These are phyloP conservation scores for Calonectria multiphialidica DNA, from an alignment of 2,329 filamentous ascomycete genomes.

Conservation along the genomic window DNA sequence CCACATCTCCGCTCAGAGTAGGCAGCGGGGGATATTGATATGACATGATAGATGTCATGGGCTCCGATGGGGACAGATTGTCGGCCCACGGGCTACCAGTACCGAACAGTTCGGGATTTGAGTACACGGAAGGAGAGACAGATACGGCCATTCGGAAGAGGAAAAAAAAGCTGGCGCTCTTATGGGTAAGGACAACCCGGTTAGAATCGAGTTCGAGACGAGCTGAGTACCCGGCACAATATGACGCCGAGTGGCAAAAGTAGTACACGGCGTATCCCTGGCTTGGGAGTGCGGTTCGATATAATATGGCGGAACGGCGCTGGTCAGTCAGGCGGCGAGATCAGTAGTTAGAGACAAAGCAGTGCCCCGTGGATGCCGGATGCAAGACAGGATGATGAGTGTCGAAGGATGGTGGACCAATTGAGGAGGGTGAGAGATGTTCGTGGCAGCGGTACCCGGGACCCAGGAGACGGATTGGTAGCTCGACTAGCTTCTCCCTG, in stretches of 20 bases:
- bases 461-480: slow-evolving; percentile 5
- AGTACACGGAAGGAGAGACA: slow-evolving; percentile 25
- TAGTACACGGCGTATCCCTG: slow-evolving; percentile 12
- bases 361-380: slow-evolving; percentile 26
- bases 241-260: slow-evolving; percentile 17
- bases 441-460: slow-evolving; percentile 19
- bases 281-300: slow-evolving; percentile 10
- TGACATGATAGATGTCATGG: slow-evolving; percentile 53
- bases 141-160: slow-evolving; percentile 35
- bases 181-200: neutral
- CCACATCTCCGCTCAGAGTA: slow-evolving; percentile 55
- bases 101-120: slow-evolving; percentile 27
- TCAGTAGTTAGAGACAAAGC: slow-evolving; percentile 25
- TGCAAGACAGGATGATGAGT: slow-evolving; percentile 30
- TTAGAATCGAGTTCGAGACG: slow-evolving; percentile 9
- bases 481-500: slow-evolving; percentile 11
- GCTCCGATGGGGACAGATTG: slow-evolving; percentile 17
- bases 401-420: slow-evolving; percentile 19
- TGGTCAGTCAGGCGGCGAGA: slow-evolving; percentile 24
- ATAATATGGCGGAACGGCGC: slow-evolving; percentile 9
- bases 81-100: slow-evolving; percentile 24
- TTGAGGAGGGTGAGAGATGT: slow-evolving; percentile 20
- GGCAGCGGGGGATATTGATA: slow-evolving; percentile 62
- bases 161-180: slow-evolving; percentile 12
- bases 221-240: slow-evolving; percentile 8